A percentile compares a stretch with the other conserved stretches of the same genome.
These are phyloP conservation scores for Colletotrichum sp. DNA, from an alignment of 2,329 filamentous ascomycete species.

Conservation along the genomic window DNA sequence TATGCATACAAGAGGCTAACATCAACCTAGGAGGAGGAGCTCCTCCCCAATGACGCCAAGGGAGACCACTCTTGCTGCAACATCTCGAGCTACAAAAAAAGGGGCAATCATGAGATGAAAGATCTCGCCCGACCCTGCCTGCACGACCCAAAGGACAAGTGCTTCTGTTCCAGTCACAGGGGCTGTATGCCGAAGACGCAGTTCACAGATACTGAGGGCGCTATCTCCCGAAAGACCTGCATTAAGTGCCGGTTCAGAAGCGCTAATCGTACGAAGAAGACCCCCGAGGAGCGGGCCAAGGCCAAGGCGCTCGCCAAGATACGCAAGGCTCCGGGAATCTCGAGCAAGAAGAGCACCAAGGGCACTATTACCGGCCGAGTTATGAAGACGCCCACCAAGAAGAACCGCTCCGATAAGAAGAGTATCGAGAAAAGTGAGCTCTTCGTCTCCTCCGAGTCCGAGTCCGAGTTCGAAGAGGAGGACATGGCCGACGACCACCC, in stretches of 20 bases:
- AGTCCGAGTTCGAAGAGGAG: background rate
- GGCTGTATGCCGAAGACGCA: background rate
- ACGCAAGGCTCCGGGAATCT: background rate
- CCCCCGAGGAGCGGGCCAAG: background rate
- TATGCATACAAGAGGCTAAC: background rate
- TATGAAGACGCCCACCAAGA: background rate
- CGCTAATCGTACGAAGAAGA: background rate
- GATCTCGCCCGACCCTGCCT: background rate
- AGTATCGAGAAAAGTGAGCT: background rate
- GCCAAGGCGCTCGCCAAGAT: background rate
- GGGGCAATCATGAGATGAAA: background rate
- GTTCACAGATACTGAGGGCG: background rate
- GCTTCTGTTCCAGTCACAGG: background rate
- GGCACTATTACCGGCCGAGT: background rate
- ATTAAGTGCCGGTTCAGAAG: background rate
- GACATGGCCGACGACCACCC: background rate
- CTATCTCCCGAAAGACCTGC: background rate
- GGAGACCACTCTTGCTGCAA: background rate
- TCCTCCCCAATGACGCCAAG: background rate
- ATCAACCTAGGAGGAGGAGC: background rate
- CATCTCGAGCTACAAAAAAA: background rate
- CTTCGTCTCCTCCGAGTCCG: background rate
- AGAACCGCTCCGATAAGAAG: background rate
- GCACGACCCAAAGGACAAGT: background rate
- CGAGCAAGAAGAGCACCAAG: background rate